phyloP scores from a whole-genome alignment of 352 stramenopile species.

The Thalassiosira pacifica region DNA sequence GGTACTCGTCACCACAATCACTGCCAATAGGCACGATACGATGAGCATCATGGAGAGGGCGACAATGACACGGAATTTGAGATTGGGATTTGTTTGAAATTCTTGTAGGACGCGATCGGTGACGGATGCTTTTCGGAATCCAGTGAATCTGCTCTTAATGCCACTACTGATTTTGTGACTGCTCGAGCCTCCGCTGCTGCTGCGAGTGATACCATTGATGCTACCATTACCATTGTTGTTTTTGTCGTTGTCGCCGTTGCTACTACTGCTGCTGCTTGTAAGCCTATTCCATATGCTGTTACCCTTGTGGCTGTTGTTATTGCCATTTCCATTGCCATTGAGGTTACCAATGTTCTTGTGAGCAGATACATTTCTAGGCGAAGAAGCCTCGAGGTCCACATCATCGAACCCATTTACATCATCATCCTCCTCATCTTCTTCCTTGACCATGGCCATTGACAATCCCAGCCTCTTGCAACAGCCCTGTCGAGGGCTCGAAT shows the following conservation, averaged over 20 bases:
- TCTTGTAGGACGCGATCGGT: slow-evolving; percentile 42
- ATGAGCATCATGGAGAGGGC: slow-evolving; percentile 28
- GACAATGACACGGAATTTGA: slow-evolving; percentile 39
- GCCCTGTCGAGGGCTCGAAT: slow-evolving; percentile 19
- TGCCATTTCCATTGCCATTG: background rate
- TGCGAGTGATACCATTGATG: background rate
- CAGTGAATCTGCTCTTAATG: too few relatives aligned
- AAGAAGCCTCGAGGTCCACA: slow-evolving; percentile 56
- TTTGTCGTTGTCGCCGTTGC: background rate
- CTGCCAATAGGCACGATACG: slow-evolving; percentile 14
- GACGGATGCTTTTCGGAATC: slow-evolving; percentile 1
- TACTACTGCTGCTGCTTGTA: background rate
- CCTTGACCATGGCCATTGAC: slow-evolving; percentile 36
- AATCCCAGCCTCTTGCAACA: slow-evolving; percentile 15
- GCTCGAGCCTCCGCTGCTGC: background rate
- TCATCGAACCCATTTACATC: slow-evolving; percentile 41
- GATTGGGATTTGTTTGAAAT: slow-evolving; percentile 38
- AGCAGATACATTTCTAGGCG: slow-evolving; percentile 8
- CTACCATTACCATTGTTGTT: background rate
- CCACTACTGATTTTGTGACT: too few relatives aligned
- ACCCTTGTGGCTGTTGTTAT: background rate
- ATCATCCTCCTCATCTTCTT: background rate
- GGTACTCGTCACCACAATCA: background rate
- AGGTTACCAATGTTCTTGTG: slow-evolving; percentile 1
- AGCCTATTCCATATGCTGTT: background rate